Evolutionary conservation across 306 rosid genomes (phyloP).

Genomic region (Acacia crassicarpa): DNA sequence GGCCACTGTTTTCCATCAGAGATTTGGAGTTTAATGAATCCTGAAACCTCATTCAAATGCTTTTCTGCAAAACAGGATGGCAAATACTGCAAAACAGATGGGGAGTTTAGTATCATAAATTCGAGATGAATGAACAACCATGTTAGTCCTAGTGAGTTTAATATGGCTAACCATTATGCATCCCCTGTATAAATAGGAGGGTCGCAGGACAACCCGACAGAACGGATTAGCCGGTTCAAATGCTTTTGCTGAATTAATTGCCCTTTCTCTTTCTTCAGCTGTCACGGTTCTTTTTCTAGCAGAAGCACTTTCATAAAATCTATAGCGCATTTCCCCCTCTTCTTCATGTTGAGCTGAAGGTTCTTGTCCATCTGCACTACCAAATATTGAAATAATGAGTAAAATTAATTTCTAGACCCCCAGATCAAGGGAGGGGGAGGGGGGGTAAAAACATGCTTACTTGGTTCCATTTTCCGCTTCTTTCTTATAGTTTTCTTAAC

Average conservation of each 20-base stretch:
- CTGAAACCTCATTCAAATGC: conserved; percentile 81
- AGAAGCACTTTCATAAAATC: conserved; percentile 97
- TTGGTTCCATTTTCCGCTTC: conserved; percentile 67
- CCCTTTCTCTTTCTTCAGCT: conserved; percentile 96
- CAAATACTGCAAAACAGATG: conserved; percentile 65
- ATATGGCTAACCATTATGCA: conserved; percentile 85
- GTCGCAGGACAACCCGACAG: conserved; percentile 91
- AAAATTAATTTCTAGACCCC: conserved; percentile 12
- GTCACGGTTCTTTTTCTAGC: conserved; percentile 95
- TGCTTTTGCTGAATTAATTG: conserved; percentile 71
- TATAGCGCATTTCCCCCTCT: conserved; percentile 67
- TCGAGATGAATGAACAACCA: conserved; percentile 24
- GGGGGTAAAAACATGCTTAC: conserved; percentile 30
- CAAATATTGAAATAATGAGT: conserved; percentile 22
- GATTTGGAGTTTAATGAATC: conserved; percentile 88
- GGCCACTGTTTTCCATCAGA: conserved; percentile 86
- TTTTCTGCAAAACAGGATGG: conserved; percentile 99
- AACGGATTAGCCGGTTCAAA: conserved; percentile 90
- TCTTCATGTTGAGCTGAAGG: conserved; percentile 63
- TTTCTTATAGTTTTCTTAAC: conserved; percentile 53
- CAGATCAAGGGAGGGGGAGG: neutral
- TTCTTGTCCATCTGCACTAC: conserved; percentile 62
- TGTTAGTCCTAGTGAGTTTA: conserved; percentile 1
- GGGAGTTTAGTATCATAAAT: neutral
- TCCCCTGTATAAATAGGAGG: conserved; percentile 92